Evolutionary conservation across 2,329 filamentous ascomycete species (phyloP).

Genomic region (Fusarium beomiforme): DNA sequence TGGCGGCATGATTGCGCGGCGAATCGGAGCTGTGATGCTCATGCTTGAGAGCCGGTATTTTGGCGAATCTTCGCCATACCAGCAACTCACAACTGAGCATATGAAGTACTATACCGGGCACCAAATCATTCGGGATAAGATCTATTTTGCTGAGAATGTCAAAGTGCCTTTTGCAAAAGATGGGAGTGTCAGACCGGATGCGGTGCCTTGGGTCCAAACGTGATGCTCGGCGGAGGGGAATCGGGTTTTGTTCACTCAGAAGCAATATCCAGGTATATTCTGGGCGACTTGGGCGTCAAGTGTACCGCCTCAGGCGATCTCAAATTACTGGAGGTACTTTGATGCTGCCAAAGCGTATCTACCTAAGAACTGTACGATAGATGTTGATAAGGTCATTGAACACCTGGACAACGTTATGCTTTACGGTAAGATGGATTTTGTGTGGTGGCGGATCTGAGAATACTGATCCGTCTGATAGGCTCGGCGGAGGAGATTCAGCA

Average conservation of each 20-base stretch:
- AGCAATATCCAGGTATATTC: not conserved
- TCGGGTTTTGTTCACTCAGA: not conserved
- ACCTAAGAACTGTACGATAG: conserved; percentile 1
- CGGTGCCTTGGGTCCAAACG: conserved; percentile 1
- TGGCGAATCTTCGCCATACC: not conserved
- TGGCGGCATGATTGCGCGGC: conserved; percentile 1
- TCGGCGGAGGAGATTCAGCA: not conserved
- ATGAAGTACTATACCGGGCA: conserved; percentile 2
- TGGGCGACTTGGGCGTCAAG: conserved; percentile 2
- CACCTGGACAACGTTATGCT: not conserved
- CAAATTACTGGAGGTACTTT: conserved; percentile 3
- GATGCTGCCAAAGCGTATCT: conserved; percentile 1
- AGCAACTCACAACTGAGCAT: not conserved
- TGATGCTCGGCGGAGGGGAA: not conserved
- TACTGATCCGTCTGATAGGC: not conserved
- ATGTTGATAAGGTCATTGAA: not conserved
- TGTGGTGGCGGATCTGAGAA: no score
- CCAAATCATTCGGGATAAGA: not conserved
- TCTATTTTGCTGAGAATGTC: not conserved
- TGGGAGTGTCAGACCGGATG: not conserved
- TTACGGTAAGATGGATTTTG: not conserved
- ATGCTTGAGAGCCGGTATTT: conserved; percentile 5
- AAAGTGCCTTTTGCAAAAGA: not conserved
- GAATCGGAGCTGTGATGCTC: not conserved
- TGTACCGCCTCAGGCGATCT: not conserved